phyloP scores from a whole-genome alignment of 2,329 filamentous ascomycete species.

The Fusarium sp. region DNA sequence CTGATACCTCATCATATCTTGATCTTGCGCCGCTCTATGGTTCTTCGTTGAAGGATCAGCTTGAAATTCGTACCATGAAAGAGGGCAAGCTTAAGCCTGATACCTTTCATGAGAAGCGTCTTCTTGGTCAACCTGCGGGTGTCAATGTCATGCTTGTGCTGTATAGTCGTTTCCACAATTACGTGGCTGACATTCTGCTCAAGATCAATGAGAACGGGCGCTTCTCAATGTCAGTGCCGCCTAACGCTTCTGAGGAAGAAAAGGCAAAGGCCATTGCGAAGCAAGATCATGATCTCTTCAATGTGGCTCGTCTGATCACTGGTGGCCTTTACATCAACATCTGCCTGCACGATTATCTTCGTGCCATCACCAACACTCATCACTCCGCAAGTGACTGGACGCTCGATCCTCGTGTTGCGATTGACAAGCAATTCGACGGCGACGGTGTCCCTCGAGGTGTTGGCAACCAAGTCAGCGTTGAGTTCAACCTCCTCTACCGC shows the following conservation, averaged over 20 bases:
- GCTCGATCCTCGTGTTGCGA: slow-evolving; percentile 70
- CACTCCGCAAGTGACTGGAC: slow-evolving; percentile 68
- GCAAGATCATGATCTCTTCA: slow-evolving; percentile 64
- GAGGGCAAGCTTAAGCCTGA: slow-evolving; percentile 78
- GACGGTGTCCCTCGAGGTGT: slow-evolving; percentile 63
- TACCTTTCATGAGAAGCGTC: slow-evolving; percentile 72
- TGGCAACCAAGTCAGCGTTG: slow-evolving; percentile 73
- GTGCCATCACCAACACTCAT: slow-evolving; percentile 69
- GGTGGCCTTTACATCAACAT: slow-evolving; percentile 68
- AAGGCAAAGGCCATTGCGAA: slow-evolving; percentile 51
- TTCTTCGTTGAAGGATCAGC: slow-evolving; percentile 69
- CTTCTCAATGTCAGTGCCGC: slow-evolving; percentile 51
- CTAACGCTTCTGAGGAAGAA: slow-evolving; percentile 35
- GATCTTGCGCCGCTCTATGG: slow-evolving; percentile 80
- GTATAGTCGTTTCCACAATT: slow-evolving; percentile 77
- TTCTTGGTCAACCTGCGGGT: slow-evolving; percentile 74
- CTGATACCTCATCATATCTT: slow-evolving; percentile 77
- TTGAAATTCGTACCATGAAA: slow-evolving; percentile 69
- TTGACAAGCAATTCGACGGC: slow-evolving; percentile 54
- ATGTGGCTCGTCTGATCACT: slow-evolving; percentile 56
- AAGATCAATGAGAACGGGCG: slow-evolving; percentile 74
- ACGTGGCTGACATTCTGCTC: slow-evolving; percentile 69
- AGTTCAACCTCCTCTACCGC: slow-evolving; percentile 75
- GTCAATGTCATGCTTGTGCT: slow-evolving; percentile 75
- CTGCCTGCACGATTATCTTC: slow-evolving; percentile 66